Conservation (phyloP, 1,284 basidiomycete genomes). For the Moniliophthora roreri region DNA sequence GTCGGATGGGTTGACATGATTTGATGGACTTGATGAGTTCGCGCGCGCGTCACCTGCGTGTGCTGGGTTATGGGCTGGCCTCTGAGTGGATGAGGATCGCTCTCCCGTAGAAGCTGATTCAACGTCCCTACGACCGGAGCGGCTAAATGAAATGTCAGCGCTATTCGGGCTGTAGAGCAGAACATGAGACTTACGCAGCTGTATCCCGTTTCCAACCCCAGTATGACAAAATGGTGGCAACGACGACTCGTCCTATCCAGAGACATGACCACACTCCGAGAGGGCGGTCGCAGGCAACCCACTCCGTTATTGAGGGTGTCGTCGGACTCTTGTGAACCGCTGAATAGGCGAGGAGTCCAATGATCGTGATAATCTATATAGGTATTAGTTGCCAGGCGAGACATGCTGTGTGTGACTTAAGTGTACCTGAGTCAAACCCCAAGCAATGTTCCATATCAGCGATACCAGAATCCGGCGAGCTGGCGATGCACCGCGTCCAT, state of each 20-base stretch:
- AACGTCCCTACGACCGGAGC: slow-evolving; percentile 2
- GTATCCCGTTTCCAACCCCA: slow-evolving; percentile 62
- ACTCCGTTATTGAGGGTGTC: slow-evolving; percentile 48
- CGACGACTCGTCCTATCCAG: slow-evolving; percentile 59
- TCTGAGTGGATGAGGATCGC: neutral
- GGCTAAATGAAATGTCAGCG: neutral
- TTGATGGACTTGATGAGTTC: neutral
- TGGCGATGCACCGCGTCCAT: slow-evolving; percentile 54
- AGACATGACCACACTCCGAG: slow-evolving; percentile 71
- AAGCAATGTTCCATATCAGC: slow-evolving; percentile 52
- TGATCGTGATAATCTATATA: slow-evolving; percentile 52
- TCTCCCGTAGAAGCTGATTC: slow-evolving; percentile 5
- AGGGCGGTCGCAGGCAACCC: slow-evolving; percentile 64
- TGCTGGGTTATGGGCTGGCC: neutral
- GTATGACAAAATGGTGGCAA: slow-evolving; percentile 52
- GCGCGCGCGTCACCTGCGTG: neutral
- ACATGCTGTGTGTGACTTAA: neutral
- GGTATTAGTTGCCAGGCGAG: neutral
- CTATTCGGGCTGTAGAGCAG: neutral
- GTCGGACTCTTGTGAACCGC: slow-evolving; percentile 51
- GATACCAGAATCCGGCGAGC: slow-evolving; percentile 59
- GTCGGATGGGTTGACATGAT: neutral
- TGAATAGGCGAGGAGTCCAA: slow-evolving; percentile 52
- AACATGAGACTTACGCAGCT: slow-evolving; percentile 32
- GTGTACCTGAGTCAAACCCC: slow-evolving; percentile 60